Percentiles rank a stretch among this genome's conserved stretches.
phyloP scores from a whole-genome alignment of 1,284 basidiomycete genomes.

The Heterobasidion parviporum region DNA sequence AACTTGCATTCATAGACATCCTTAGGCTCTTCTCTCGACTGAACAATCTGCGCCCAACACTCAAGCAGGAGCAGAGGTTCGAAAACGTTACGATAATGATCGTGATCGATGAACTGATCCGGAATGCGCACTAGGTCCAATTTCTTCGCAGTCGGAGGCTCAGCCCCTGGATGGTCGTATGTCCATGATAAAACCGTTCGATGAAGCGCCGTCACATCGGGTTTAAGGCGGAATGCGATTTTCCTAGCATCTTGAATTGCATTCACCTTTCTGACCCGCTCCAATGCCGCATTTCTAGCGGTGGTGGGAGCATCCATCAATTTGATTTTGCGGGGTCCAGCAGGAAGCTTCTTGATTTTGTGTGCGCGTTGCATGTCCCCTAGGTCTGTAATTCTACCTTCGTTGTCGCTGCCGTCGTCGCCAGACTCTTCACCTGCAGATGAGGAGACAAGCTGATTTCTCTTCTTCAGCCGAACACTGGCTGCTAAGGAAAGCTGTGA shows the following conservation, averaged over 20 bases:
- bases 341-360: conserved; percentile 41
- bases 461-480: not conserved
- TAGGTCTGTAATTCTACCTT: conserved; percentile 54
- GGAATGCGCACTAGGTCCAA: conserved; percentile 40
- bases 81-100: conserved; percentile 72
- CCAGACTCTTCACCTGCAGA: conserved; percentile 47
- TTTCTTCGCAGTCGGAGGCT: conserved; percentile 36
- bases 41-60: conserved; percentile 84
- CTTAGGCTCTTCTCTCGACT: conserved; percentile 63
- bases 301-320: conserved; percentile 51
- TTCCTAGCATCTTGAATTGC: conserved; percentile 56
- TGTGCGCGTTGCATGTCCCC: conserved; percentile 57
- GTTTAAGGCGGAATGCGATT: conserved; percentile 68
- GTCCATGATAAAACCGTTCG: conserved; percentile 83
- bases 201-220: conserved; percentile 78
- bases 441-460: conserved; percentile 12
- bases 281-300: conserved; percentile 33
- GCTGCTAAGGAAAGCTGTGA: conserved; percentile 5
- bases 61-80: conserved; percentile 88
- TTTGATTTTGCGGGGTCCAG: conserved; percentile 63
- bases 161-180: conserved; percentile 60
- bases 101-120: conserved; percentile 54
- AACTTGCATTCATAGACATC: conserved; percentile 53
- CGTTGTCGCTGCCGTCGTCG: conserved; percentile 47
- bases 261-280: conserved; percentile 30